phyloP scores from a whole-genome alignment of 2,329 filamentous ascomycete genomes.

The Conoideocrella luteorostrata region DNA sequence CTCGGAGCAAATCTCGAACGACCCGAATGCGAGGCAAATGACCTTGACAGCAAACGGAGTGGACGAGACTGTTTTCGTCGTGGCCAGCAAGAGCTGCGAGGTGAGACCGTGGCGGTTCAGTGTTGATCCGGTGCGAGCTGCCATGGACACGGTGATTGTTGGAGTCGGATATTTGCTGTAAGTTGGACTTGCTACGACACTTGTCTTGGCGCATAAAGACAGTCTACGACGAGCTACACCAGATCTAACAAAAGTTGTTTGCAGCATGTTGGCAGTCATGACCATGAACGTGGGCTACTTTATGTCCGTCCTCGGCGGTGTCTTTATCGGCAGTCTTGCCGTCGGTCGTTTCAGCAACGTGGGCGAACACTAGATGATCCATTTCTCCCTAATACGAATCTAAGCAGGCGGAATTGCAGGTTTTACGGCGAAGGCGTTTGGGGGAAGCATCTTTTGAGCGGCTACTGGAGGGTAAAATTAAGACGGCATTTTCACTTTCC shows the following conservation, averaged over 20 bases:
- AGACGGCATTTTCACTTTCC: too few species aligned
- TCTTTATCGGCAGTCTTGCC: slow-evolving; percentile 79
- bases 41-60: slow-evolving; percentile 69
- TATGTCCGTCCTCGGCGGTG: slow-evolving; percentile 67
- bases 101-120: slow-evolving; percentile 72
- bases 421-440: background rate
- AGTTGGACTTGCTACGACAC: too few species aligned
- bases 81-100: slow-evolving; percentile 49
- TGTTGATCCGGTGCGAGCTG: slow-evolving; percentile 68
- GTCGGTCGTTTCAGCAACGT: slow-evolving; percentile 61
- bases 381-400: background rate
- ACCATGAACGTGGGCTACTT: slow-evolving; percentile 84
- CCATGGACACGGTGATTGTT: slow-evolving; percentile 63
- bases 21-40: slow-evolving; percentile 57
- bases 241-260: background rate
- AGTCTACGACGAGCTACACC: too few species aligned
- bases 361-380: slow-evolving; percentile 35
- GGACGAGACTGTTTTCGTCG: slow-evolving; percentile 73
- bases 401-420: background rate
- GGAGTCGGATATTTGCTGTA: slow-evolving; percentile 81
- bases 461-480: too few species aligned
- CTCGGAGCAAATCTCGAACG: slow-evolving; percentile 51
- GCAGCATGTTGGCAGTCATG: slow-evolving; percentile 88
- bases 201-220: too few species aligned
- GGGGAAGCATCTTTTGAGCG: background rate